phyloP scores from a whole-genome alignment of 495 filamentous ascomycete genomes.

The Trypethelium eluteriae region DNA sequence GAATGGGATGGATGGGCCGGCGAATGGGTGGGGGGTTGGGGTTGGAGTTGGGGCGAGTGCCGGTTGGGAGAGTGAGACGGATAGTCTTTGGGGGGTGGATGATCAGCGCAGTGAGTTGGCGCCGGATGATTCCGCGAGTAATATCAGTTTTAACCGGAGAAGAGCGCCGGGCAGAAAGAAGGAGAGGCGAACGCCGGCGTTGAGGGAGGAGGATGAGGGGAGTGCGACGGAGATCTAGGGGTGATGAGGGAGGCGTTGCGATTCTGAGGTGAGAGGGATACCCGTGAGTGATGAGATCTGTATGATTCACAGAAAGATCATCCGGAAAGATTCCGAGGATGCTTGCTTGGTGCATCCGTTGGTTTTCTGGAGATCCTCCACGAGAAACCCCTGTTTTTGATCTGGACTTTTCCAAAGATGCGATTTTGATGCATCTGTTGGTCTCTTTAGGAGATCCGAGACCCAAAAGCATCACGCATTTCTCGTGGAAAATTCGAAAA shows the following conservation, averaged over 20 bases:
- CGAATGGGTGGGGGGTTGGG: conserved; percentile 29
- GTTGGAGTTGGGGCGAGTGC: conserved; percentile 29
- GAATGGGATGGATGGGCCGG: conserved; percentile 16
- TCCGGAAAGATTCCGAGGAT: background rate
- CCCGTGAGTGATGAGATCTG: too few relatives aligned
- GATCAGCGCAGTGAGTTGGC: conserved; percentile 59
- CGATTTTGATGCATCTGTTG: background rate
- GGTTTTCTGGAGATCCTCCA: background rate
- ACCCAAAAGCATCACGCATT: too few relatives aligned
- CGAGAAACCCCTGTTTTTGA: background rate
- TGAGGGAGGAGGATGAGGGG: conserved; percentile 78
- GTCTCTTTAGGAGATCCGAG: too few relatives aligned
- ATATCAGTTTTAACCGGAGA: conserved; percentile 68
- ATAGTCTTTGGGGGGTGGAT: conserved; percentile 51
- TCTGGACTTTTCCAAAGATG: background rate
- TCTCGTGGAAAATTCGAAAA: too few relatives aligned
- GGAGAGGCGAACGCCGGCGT: conserved; percentile 73
- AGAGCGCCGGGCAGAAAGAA: conserved; percentile 62
- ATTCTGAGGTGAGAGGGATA: background rate
- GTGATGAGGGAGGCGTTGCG: background rate
- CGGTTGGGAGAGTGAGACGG: conserved; percentile 44
- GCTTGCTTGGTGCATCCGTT: background rate
- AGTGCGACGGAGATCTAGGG: conserved; percentile 21
- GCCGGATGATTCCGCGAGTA: conserved; percentile 70
- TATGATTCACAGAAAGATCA: too few relatives aligned